A percentile compares a stretch with the other conserved stretches of the same genome.
phyloP scores from a whole-genome alignment of 306 rosid species.

The Biancaea sappan region DNA sequence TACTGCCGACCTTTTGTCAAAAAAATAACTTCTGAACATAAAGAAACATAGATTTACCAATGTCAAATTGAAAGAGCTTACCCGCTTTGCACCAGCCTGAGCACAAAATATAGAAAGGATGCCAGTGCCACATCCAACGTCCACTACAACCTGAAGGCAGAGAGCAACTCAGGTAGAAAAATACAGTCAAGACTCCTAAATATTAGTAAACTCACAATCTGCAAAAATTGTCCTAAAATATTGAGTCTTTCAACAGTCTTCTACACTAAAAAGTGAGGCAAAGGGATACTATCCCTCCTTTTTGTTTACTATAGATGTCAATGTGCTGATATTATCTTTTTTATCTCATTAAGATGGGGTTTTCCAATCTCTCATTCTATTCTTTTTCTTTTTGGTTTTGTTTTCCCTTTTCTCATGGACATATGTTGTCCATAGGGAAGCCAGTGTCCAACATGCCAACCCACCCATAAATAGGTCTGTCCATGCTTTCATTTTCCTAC shows the following conservation, averaged over 20 bases:
- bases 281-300: neutral
- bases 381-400: neutral
- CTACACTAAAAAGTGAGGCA: neutral
- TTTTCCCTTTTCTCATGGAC: neutral
- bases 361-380: neutral
- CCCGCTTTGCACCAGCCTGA: conserved; percentile 96
- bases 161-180: conserved; percentile 26
- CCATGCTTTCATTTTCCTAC: neutral
- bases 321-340: neutral
- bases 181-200: neutral
- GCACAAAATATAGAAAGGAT: conserved; percentile 98
- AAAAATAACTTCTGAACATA: neutral
- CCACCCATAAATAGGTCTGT: neutral
- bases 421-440: neutral
- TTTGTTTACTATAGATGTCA: neutral
- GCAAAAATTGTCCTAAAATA: no score
- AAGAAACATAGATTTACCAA: conserved; percentile 4
- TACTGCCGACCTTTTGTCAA: neutral
- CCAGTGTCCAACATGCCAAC: neutral
- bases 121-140: conserved; percentile 98
- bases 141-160: conserved; percentile 83
- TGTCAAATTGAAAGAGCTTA: conserved; percentile 41
- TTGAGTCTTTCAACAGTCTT: neutral
- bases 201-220: neutral
- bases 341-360: neutral